Percentiles rank a stretch among this genome's conserved stretches.
These are phyloP conservation scores for Pseudonectria foliicola DNA, from an alignment of 2,329 filamentous ascomycete species.

Conservation along the genomic window DNA sequence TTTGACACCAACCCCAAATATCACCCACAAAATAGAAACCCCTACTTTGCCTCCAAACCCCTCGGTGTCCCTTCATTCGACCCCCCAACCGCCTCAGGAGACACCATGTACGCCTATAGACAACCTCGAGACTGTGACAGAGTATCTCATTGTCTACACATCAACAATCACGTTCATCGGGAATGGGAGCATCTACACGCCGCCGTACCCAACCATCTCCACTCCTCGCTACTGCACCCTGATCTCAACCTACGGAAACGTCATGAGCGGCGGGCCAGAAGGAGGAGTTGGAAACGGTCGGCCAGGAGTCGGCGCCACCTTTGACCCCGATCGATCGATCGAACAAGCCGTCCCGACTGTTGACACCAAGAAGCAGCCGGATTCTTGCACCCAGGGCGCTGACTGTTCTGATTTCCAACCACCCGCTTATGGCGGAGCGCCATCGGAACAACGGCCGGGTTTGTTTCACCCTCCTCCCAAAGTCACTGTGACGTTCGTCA, in stretches of 20 bases:
- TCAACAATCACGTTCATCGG: constrained; percentile 43
- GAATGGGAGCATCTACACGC: constrained; percentile 39
- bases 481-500: constrained; percentile 37
- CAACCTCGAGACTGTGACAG: constrained; percentile 25
- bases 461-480: constrained; percentile 9
- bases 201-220: constrained; percentile 35
- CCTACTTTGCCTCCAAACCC: too few relatives aligned
- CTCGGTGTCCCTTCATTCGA: too few relatives aligned
- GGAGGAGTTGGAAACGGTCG: not conserved
- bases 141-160: constrained; percentile 41
- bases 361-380: constrained; percentile 6
- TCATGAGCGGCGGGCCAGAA: not conserved
- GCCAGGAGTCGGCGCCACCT: not conserved
- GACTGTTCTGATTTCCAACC: constrained; percentile 3
- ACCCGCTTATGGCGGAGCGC: constrained; percentile 1
- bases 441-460: constrained; percentile 1
- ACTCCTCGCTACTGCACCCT: constrained; percentile 33
- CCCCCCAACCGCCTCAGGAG: too few relatives aligned
- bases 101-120: constrained; percentile 26
- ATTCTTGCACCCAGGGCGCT: constrained; percentile 3
- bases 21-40: too few relatives aligned
- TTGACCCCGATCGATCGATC: too few relatives aligned
- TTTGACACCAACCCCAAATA: too few relatives aligned
- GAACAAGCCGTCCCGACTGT: too few relatives aligned
- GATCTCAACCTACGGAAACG: not conserved